Percentiles rank a stretch among this genome's conserved stretches.
phyloP scores from a whole-genome alignment of 805 yeast genomes.

The Metschnikowia anglica region DNA sequence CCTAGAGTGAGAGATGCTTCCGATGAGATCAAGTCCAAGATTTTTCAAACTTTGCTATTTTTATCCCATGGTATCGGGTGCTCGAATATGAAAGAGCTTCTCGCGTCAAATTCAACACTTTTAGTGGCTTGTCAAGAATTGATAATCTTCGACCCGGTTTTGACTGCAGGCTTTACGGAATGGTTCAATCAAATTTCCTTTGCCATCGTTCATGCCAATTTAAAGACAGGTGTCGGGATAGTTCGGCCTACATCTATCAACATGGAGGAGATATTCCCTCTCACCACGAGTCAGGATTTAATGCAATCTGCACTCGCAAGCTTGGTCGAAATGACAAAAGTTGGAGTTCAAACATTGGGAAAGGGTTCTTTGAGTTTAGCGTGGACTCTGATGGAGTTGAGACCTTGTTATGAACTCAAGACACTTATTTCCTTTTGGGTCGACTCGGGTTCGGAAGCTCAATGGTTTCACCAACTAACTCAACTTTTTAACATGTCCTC shows the following conservation, averaged over 20 bases:
- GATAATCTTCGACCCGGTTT: constrained; percentile 37
- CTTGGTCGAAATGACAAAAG: constrained; percentile 50
- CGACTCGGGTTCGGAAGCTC: constrained; percentile 44
- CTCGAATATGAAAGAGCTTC: constrained; percentile 26
- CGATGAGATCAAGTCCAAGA: constrained; percentile 19
- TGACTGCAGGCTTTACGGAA: constrained; percentile 33
- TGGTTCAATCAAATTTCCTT: constrained; percentile 30
- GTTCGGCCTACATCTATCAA: constrained; percentile 38
- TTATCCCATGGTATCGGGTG: constrained; percentile 36
- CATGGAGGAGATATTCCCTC: constrained; percentile 43
- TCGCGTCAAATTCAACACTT: constrained; percentile 25
- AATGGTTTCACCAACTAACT: constrained; percentile 61
- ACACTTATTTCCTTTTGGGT: constrained; percentile 60
- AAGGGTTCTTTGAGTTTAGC: constrained; percentile 50
- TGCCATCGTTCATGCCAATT: constrained; percentile 31
- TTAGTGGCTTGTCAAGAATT: constrained; percentile 36
- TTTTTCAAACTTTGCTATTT: constrained; percentile 30
- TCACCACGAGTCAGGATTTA: constrained; percentile 41
- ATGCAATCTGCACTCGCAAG: constrained; percentile 51
- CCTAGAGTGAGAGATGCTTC: constrained; percentile 34
- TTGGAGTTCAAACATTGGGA: constrained; percentile 32
- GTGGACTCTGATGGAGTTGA: constrained; percentile 58
- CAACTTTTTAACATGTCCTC: constrained; percentile 47
- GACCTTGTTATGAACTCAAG: constrained; percentile 46
- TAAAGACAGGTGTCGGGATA: constrained; percentile 36